Evolutionary conservation across 176 grass and related monocot species (phyloP), one percentile per base, ranked within the genome.

Genomic region (Rhynchospora breviuscula): DNA sequence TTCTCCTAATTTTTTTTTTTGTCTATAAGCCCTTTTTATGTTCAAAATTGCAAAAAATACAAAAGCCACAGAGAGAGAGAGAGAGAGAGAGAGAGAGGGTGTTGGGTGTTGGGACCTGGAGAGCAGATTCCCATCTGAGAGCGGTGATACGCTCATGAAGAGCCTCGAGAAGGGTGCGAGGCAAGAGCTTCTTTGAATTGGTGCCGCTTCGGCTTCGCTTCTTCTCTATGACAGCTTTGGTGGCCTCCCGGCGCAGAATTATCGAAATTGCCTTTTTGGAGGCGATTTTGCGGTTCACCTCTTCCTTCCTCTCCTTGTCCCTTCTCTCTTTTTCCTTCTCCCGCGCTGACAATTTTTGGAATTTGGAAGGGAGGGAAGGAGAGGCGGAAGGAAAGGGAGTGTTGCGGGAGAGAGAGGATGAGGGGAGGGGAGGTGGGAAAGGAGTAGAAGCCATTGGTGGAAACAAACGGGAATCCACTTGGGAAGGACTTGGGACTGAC

Each of bases 201-300:
- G 87, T 93, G 57, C 81, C 84, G 40, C 92, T 84, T 18, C 86
- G 85, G 85, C 91, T 93, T 91, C n/a, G n/a, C 64, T 85, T 87
- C 91, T 89, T 91, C 88, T 98, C 96, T 73, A 98, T 86, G 53
- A 98, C 77, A 66, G 89, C 93, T 80, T 93, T 98, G 74, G 96
- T 93, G 68, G 91, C 93, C 85, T 98, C 96, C 46, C 93, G 89
- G 11, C 96, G 91, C 66, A 98, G 85, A 84, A 98, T 95, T 54
- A 95, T n/a, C 13, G 91, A 98, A 60, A 98, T 85, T 67, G 93
- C 93, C 86, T 92, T 98, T 84, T 86, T 84, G 2, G 93, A 95
- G 45, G 96, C 93, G 57, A 98, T 95, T 86, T 89, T 93, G 10
- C 91, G 77, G 86, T 95, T 98, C 63, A 90, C 96, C 58, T 91